Evolutionary conservation across 345 rosid genomes (phyloP).

Genomic region (Crucihimalaya himalaica): DNA sequence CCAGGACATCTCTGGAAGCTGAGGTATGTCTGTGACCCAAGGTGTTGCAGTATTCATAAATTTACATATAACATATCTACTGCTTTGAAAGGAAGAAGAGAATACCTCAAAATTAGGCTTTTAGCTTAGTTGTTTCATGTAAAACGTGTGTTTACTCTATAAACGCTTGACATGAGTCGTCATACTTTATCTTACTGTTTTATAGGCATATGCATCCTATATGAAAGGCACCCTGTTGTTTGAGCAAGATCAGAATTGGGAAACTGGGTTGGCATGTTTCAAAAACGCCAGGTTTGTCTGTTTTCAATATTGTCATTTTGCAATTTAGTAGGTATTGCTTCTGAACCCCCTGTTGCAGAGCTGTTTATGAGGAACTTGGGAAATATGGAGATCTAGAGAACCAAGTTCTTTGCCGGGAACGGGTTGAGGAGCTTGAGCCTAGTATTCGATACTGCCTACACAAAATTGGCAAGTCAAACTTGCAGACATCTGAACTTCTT

Average conservation of each 20-base stretch:
- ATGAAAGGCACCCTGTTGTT: conserved; percentile 94
- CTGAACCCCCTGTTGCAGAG: conserved; percentile 47
- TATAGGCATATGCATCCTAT: conserved; percentile 97
- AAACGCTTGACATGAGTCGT: not conserved
- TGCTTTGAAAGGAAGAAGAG: not conserved
- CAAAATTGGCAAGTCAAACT: conserved; percentile 90
- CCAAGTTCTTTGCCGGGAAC: conserved; percentile 92
- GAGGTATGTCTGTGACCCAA: conserved; percentile 57
- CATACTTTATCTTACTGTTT: conserved; percentile 30
- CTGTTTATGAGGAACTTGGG: conserved; percentile 97
- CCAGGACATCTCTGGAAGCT: conserved; percentile 91
- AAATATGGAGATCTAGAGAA: conserved; percentile 97
- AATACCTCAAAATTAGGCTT: conserved; percentile 11
- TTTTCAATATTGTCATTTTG: conserved; percentile 17
- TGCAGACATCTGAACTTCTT: conserved; percentile 83
- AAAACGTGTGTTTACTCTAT: conserved; percentile 4
- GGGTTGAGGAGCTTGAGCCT: conserved; percentile 98
- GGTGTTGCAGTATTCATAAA: conserved; percentile 8
- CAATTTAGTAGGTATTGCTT: conserved; percentile 4
- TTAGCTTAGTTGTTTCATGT: conserved; percentile 15
- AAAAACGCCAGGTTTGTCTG: conserved; percentile 83
- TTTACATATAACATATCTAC: not conserved
- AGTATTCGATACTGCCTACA: conserved; percentile 89
- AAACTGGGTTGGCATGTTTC: conserved; percentile 82
- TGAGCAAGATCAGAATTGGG: conserved; percentile 97